Evolutionary conservation across 768 basidiomycete genomes (phyloP).

Genomic region (Lentinula lateritia): DNA sequence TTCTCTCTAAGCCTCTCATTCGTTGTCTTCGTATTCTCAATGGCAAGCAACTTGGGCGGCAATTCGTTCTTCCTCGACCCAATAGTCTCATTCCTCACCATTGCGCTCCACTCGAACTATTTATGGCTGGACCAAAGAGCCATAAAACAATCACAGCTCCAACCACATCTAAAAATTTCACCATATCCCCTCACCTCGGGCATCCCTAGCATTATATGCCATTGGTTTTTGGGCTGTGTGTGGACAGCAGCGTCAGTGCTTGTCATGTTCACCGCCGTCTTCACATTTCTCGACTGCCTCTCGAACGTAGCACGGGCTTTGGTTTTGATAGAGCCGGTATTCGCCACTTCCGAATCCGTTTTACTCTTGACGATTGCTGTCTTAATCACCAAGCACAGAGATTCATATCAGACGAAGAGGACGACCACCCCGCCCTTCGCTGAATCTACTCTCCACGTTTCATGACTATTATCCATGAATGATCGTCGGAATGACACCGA

Average conservation of each 20-base stretch:
- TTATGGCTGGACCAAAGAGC: neutral
- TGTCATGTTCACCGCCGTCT: neutral
- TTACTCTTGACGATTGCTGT: neutral
- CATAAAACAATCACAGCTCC: neutral
- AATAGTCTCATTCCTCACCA: neutral
- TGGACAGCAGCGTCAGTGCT: neutral
- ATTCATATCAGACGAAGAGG: neutral
- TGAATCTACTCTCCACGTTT: neutral
- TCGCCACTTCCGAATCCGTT: neutral
- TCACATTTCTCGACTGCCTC: neutral
- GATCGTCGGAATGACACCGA: neutral
- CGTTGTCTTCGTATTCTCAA: neutral
- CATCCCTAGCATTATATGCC: neutral
- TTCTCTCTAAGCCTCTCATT: neutral
- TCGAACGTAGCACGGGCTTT: neutral
- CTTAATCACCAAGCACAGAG: neutral
- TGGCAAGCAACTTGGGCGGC: neutral
- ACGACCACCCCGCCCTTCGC: neutral
- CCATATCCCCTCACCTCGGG: neutral
- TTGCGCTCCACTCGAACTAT: neutral
- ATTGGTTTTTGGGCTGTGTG: neutral
- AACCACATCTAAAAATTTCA: neutral
- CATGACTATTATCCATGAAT: constrained; percentile 1
- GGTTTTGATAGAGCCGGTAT: neutral
- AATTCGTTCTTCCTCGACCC: neutral